Conservation (phyloP, 2,329 filamentous ascomycete species). For the Hirsutella rhossiliensis region DNA sequence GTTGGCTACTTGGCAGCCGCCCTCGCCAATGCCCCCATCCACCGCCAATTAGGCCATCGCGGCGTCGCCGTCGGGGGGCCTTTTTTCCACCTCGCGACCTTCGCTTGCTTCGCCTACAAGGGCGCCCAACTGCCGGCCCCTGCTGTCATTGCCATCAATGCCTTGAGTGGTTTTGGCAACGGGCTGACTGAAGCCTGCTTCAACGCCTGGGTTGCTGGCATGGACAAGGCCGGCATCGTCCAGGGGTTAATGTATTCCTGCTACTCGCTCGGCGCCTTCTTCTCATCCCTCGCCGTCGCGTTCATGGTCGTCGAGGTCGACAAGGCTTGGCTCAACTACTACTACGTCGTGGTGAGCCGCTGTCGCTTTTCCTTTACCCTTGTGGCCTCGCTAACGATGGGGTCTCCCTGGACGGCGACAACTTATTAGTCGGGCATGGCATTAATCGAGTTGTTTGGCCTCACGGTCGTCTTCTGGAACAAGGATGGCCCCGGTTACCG, state of each 20-base stretch:
- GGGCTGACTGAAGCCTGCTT: conserved; percentile 44
- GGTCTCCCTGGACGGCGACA: not conserved
- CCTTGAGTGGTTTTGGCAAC: conserved; percentile 55
- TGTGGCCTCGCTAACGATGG: no score
- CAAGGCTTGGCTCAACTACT: conserved; percentile 55
- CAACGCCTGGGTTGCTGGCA: conserved; percentile 43
- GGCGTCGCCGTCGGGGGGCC: conserved; percentile 54
- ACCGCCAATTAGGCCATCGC: conserved; percentile 49
- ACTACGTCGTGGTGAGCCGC: conserved; percentile 53
- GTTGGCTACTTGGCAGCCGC: conserved; percentile 50
- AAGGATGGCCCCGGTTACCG: conserved; percentile 44
- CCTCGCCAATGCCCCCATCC: conserved; percentile 47
- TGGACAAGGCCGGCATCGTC: conserved; percentile 56
- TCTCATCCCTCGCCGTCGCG: conserved; percentile 54
- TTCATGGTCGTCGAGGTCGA: conserved; percentile 48
- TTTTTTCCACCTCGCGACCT: conserved; percentile 45
- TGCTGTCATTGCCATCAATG: conserved; percentile 50
- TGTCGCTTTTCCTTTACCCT: no score
- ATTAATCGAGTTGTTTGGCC: conserved; percentile 40
- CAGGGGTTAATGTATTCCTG: conserved; percentile 53
- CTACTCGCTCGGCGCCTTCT: conserved; percentile 53
- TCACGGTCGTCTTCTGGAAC: conserved; percentile 46
- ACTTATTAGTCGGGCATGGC: conserved; percentile 28
- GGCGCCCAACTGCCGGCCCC: no score
- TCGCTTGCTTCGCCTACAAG: no score